Evolutionary conservation across 2,329 filamentous ascomycete species (phyloP), one percentile per base, ranked within the genome.

Genomic region (Zymoseptoria ardabiliae): DNA sequence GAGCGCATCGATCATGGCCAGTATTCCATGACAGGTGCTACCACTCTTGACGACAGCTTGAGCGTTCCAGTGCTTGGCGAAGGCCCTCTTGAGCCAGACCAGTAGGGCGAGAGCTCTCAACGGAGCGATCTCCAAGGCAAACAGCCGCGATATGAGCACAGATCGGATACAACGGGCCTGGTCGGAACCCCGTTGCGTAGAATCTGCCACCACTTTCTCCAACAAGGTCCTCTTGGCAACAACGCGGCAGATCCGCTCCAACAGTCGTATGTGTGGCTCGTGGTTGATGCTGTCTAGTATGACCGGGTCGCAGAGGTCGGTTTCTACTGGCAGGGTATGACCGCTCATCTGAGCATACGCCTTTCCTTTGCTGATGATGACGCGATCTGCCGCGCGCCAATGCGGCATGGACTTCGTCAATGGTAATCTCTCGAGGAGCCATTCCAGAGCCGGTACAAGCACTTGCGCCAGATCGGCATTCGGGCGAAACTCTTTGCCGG

Each of bases 81-180:
- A 62, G 5, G 62, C 50, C 20, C 57, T 60, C 58, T 66, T 66
- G 4, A 66, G 56, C 64, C 64, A 66, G 17, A 65, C 53, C 1
- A 62, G 41, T 19, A 62, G 17, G 7, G 59, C 57, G n/a, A 50
- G 30, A 11, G 30, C 50, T 56, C 21, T 23, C 19, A 20, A 17
- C 9, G n/a, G 11, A n/a, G 10, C 19, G 35, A 55, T 19, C 30
- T 35, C 23, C 21, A 23, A 2, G 20, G 20, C 51, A 45, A 45
- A 45, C 13, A 45, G 35, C 6, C 35, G 35, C 17, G 35, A 45
- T 45, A 45, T 45, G 13, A 45, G 35, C 11, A 45, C 35, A n/a
- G 35, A 45, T 6, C 35, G 35, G 13, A 45, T 13, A 45, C 35
- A 45, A 45, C 6, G 17, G 35, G 35, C 35, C 17, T n/a, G 11